Conservation (phyloP, 805 yeast species). For the Lipomyces spencermartinsiae region DNA sequence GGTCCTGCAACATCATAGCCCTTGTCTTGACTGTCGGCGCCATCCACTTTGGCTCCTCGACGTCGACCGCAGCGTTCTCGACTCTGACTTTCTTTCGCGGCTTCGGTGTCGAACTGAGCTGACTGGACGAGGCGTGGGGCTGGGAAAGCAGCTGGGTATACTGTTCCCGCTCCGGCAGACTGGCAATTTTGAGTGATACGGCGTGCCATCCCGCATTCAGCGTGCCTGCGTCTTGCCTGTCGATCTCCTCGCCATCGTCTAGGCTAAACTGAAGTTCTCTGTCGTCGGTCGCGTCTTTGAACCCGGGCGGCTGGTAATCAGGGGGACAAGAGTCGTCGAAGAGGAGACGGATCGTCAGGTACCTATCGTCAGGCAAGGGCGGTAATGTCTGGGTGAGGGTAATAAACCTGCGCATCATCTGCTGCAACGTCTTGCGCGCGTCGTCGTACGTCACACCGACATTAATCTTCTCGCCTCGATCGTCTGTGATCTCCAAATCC, state of each 20-base stretch:
- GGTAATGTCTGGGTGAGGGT: slow-evolving; percentile 61
- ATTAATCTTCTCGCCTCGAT: slow-evolving; percentile 40
- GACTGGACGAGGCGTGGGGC: not conserved
- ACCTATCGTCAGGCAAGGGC: slow-evolving; percentile 56
- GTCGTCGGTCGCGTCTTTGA: slow-evolving; percentile 51
- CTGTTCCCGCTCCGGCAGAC: slow-evolving; percentile 2
- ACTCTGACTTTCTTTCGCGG: slow-evolving; percentile 10
- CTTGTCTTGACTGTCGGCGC: not conserved
- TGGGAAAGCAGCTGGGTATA: not conserved
- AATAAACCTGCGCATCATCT: slow-evolving; percentile 58
- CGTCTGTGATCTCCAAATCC: slow-evolving; percentile 39
- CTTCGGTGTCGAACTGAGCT: not conserved
- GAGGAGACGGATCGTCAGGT: slow-evolving; percentile 55
- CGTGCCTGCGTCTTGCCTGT: slow-evolving; percentile 27
- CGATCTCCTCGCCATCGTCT: slow-evolving; percentile 21
- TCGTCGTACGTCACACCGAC: slow-evolving; percentile 40
- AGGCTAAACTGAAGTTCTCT: slow-evolving; percentile 21
- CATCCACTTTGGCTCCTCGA: slow-evolving; percentile 26
- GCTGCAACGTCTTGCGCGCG: slow-evolving; percentile 55
- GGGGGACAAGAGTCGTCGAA: slow-evolving; percentile 57
- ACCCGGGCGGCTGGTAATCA: slow-evolving; percentile 57
- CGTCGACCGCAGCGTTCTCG: slow-evolving; percentile 14
- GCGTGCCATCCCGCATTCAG: slow-evolving; percentile 37
- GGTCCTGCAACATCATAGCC: not conserved
- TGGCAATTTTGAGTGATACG: slow-evolving; percentile 29